Evolutionary conservation across 2,329 filamentous ascomycete species (phyloP), one percentile per base, ranked within the genome.

Genomic region (Dothiorella sarmentorum): DNA sequence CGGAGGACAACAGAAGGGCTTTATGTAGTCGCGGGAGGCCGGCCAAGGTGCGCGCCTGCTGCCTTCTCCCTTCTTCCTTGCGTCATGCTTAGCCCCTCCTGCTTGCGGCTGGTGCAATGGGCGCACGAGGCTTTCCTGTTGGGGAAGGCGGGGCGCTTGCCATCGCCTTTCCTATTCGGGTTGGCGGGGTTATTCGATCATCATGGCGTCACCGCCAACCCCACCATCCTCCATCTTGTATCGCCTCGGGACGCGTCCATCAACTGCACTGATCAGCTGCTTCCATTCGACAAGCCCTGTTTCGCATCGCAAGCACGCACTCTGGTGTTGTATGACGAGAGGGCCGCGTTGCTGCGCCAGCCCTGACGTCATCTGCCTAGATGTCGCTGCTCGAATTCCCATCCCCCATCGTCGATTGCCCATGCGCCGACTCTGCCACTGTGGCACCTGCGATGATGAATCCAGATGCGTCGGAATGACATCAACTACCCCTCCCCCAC

Each of bases 61-160:
- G 37, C 51, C 11, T 5, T 53, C 29, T 3, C n/a, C n/a, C n/a
- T 22, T 17, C 6, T 7, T 7, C 20, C 17, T 33, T 56, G 40
- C 52, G 52, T 56, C 52, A 56, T 56, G 52, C 33, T 22, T n/a
- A n/a, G n/a, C n/a, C n/a, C n/a, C n/a, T n/a, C n/a, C 49, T 53
- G 49, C 15, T 53, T 53, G 49, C 49, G 49, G 49, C 33, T 53
- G 49, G 49, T 29, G 35, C 35, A 9, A 53, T 40, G 35, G 49
- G 49, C 37, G 49, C 18, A 13, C 52, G 29, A 20, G 26, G 52
- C 38, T 44, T 56, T 24, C 52, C 52, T 18, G 9, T 22, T 56
- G 24, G 27, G 52, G 52, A 24, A 44, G 52, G 27, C 37, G 52
- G 37, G 38, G 51, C 51, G n/a, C 7, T 7, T 20, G 15, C 18